Base-by-base conservation (phyloP, 1,139 yeast species). In the Pichia sp. region DNA sequence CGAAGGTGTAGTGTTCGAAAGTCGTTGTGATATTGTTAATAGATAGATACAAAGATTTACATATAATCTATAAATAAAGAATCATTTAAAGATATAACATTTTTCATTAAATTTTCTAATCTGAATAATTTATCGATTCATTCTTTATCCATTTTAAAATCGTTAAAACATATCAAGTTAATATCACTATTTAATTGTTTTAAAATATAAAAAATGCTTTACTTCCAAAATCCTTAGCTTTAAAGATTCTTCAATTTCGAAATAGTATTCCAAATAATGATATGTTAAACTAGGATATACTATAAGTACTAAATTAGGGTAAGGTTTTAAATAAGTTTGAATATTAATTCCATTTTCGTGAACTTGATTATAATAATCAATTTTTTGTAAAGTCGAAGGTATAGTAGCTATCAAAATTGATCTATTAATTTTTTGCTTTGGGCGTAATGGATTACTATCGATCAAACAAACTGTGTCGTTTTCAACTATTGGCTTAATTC, bases 1-100 rank as follows among this genome's bases (percentile, higher is more conserved):
- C 0, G 79, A 76, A 50, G 67, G 68, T 21, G 65, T 74, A n/a
- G 73, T 70, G 0, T 66, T 74, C 49, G 77, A 78, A 2, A 69
- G 66, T 22, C 61, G 68, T 38, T 62, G 78, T 43, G 68, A 73
- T 52, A 66, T 74, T 24, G 50, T 50, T 5, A 39, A 49, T 21
- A 46, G 47, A 31, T 31, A 37, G 16, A 4, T 28, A 22, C 16
- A 10, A n/a, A 18, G 13, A 14, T 20, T 34, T 36, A 45, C 33
- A 51, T 37, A 24, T 38, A 47, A 4, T 40, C 33, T 11, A 33
- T 27, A 23, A 50, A 33, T 3, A 31, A 23, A 8, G 33, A 29
- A 19, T 37, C 38, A n/a, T 46, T 37, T 18, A 57, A 28, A 14
- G 48, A 50, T 6, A 48, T 43, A 15, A 59, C 28, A 35, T 51